Evolutionary conservation across 192 early-diverging fungal genomes (phyloP).

Genomic region (Powellomyces hirtus): DNA sequence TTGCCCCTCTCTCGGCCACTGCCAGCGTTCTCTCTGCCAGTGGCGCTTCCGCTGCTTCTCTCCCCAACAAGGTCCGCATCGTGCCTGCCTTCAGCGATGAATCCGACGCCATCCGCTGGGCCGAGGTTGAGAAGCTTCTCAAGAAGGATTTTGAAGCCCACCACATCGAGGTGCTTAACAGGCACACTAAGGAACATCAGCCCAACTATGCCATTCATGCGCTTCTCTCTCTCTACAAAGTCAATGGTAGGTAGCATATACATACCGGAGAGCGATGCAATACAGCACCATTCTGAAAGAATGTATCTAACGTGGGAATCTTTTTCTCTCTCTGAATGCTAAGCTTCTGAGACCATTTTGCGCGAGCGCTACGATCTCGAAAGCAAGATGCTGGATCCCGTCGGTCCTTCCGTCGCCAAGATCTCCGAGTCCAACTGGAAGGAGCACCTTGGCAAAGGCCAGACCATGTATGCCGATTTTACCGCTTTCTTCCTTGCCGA

Average conservation of each 20-base stretch:
- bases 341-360: slow-evolving; percentile 10
- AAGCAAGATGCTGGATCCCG: slow-evolving; percentile 13
- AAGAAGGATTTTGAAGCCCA: neutral
- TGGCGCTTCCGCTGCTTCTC: neutral
- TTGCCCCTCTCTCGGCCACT: slow-evolving; percentile 5
- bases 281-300: no score
- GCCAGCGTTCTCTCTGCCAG: neutral
- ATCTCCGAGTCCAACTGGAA: slow-evolving; percentile 17
- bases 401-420: neutral
- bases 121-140: slow-evolving; percentile 13
- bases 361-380: slow-evolving; percentile 18
- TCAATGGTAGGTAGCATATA: neutral
- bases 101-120: slow-evolving; percentile 14
- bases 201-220: slow-evolving; percentile 10
- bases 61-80: slow-evolving; percentile 9
- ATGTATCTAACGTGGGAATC: no score
- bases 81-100: slow-evolving; percentile 19
- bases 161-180: slow-evolving; percentile 17
- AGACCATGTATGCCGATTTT: neutral
- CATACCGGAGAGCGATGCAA: no score
- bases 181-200: slow-evolving; percentile 15
- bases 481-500: slow-evolving; percentile 11
- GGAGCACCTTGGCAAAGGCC: slow-evolving; percentile 17
- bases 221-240: slow-evolving; percentile 5
- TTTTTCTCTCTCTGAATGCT: neutral